phyloP scores from a whole-genome alignment of 2,329 filamentous ascomycete genomes.

The Stachybotrys chartarum region DNA sequence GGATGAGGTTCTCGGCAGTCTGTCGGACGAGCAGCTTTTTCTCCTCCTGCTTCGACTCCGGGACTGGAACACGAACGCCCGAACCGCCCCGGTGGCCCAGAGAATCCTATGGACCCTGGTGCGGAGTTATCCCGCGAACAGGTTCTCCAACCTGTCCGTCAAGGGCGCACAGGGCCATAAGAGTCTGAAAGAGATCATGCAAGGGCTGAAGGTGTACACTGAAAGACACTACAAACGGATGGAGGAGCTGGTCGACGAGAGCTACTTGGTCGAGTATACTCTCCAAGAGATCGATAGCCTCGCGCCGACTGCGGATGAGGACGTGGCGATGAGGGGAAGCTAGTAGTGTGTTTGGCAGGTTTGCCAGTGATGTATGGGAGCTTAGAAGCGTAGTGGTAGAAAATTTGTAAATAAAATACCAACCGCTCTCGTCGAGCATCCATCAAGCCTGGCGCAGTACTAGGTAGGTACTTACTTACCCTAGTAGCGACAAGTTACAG shows the following conservation, averaged over 20 bases:
- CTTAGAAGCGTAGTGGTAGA: no score
- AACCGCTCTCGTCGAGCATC: no score
- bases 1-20: slow-evolving; percentile 71
- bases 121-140: slow-evolving; percentile 70
- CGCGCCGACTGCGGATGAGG: slow-evolving; percentile 33
- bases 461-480: no score
- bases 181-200: slow-evolving; percentile 75
- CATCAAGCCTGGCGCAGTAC: no score
- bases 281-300: slow-evolving; percentile 84
- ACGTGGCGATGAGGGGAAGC: slow-evolving; percentile 22
- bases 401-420: no score
- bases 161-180: slow-evolving; percentile 50
- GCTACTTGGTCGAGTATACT: slow-evolving; percentile 90
- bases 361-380: no score
- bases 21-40: slow-evolving; percentile 83
- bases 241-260: slow-evolving; percentile 88
- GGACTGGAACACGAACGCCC: slow-evolving; percentile 96
- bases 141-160: slow-evolving; percentile 64
- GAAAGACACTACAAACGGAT: slow-evolving; percentile 87
- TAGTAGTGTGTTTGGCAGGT: slow-evolving; percentile 10
- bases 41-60: slow-evolving; percentile 72
- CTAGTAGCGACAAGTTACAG: no score
- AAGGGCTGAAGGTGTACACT: slow-evolving; percentile 83
- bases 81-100: slow-evolving; percentile 79
- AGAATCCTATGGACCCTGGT: slow-evolving; percentile 75